Percentiles rank a stretch among this genome's conserved stretches.
phyloP scores from a whole-genome alignment of 2,329 filamentous ascomycete genomes.

The Exophiala sp. region DNA sequence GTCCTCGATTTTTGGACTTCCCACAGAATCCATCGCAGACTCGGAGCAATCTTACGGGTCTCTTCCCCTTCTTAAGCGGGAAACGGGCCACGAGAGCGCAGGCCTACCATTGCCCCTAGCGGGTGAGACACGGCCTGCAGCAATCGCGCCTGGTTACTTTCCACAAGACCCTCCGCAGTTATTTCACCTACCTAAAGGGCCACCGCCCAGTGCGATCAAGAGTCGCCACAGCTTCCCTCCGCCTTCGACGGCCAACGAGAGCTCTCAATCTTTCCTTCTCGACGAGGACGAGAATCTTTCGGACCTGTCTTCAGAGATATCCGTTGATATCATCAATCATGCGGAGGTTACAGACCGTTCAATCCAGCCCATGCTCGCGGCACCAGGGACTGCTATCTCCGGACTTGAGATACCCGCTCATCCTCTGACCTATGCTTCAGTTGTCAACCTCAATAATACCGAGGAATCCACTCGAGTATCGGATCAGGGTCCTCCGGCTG shows the following conservation, averaged over 20 bases:
- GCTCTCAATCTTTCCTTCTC: slow-evolving; percentile 45
- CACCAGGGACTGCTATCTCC: slow-evolving; percentile 35
- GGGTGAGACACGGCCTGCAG: neutral
- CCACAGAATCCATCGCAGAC: slow-evolving; percentile 46
- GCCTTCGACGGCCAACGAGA: slow-evolving; percentile 27
- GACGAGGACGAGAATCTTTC: slow-evolving; percentile 52
- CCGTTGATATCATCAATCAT: slow-evolving; percentile 46
- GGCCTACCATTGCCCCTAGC: neutral
- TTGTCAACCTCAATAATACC: slow-evolving; percentile 38
- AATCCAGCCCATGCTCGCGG: slow-evolving; percentile 31
- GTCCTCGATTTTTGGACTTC: slow-evolving; percentile 33
- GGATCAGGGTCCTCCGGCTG: slow-evolving; percentile 29
- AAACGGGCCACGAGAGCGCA: slow-evolving; percentile 28
- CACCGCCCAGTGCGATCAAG: slow-evolving; percentile 28
- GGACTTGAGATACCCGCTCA: slow-evolving; percentile 40
- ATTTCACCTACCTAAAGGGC: slow-evolving; percentile 23
- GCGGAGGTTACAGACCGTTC: slow-evolving; percentile 34
- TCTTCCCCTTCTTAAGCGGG: slow-evolving; percentile 68
- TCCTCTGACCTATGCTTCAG: slow-evolving; percentile 42
- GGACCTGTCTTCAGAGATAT: slow-evolving; percentile 48
- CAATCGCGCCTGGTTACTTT: slow-evolving; percentile 20
- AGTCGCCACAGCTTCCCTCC: slow-evolving; percentile 30
- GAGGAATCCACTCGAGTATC: slow-evolving; percentile 32
- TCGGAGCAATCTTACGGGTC: slow-evolving; percentile 72
- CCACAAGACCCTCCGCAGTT: slow-evolving; percentile 23